These are phyloP conservation scores for Penicillium sp. DNA, from an alignment of 2,329 filamentous ascomycete genomes.

Conservation along the genomic window DNA sequence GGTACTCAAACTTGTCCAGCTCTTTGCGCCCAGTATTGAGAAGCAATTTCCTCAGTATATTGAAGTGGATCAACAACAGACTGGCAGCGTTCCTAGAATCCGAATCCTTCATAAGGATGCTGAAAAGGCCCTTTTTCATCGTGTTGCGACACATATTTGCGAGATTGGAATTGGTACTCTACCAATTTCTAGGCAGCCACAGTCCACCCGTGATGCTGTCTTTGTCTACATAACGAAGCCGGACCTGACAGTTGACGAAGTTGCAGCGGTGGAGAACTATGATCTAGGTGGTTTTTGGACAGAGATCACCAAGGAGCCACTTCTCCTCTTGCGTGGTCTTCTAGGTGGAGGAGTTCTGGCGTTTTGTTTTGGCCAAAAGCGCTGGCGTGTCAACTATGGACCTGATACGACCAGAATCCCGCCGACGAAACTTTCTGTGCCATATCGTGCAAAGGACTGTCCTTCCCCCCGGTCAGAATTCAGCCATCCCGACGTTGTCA, in stretches of 20 bases:
- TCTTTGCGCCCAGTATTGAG: not conserved
- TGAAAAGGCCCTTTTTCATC: not conserved
- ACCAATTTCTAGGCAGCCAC: not conserved
- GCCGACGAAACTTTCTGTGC: conserved; percentile 58
- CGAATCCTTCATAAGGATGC: not conserved
- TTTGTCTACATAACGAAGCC: not conserved
- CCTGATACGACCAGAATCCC: conserved; percentile 43
- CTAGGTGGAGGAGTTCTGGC: conserved; percentile 51
- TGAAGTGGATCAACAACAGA: not conserved
- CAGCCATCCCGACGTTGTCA: conserved; percentile 56
- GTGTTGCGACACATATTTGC: not conserved
- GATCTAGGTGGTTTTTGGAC: not conserved
- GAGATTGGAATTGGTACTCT: not conserved
- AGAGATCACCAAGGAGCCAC: conserved; percentile 40
- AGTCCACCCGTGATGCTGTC: not conserved
- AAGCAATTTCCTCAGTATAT: not conserved
- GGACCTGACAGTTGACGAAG: not conserved
- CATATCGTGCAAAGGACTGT: conserved; percentile 55
- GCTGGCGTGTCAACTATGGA: conserved; percentile 63
- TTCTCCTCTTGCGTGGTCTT: conserved; percentile 43
- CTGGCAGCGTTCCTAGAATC: not conserved
- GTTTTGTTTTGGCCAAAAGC: conserved; percentile 52
- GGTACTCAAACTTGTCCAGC: not conserved
- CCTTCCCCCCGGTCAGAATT: conserved; percentile 55
- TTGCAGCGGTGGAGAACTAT: not conserved